phyloP scores from a whole-genome alignment of 495 filamentous ascomycete species.

The Tuber borchii region DNA sequence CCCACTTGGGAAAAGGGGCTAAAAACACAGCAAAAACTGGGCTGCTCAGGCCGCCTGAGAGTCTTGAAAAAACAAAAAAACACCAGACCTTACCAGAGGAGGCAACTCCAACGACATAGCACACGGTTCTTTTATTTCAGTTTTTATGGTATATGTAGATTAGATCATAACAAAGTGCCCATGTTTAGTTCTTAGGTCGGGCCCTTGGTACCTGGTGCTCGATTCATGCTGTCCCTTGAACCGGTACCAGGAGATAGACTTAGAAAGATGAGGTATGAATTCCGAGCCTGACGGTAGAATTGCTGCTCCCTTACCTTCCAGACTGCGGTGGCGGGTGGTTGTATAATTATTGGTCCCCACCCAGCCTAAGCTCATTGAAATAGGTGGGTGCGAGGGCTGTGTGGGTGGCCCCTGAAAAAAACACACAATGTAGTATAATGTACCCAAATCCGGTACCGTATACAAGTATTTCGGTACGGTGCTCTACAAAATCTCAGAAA shows the following conservation, averaged over 20 bases:
- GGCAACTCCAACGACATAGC: no score
- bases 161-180: background rate
- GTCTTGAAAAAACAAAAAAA: no score
- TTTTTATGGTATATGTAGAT: constrained; percentile 1
- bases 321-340: background rate
- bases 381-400: background rate
- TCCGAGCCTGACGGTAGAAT: background rate
- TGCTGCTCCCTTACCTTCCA: background rate
- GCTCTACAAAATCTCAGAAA: background rate
- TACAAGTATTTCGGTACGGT: background rate
- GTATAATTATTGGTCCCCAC: background rate
- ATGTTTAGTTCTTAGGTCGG: background rate
- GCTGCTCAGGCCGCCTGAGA: no score
- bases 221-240: background rate
- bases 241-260: background rate
- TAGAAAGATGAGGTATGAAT: background rate
- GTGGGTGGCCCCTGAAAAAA: background rate
- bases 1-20: no score
- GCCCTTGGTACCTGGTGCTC: background rate
- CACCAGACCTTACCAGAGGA: no score
- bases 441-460: background rate
- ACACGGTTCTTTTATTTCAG: no score
- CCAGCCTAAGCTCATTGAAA: background rate
- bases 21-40: no score
- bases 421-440: background rate